Evolutionary conservation across 345 rosid genomes (phyloP).

Genomic region (Cochlearia excelsa): DNA sequence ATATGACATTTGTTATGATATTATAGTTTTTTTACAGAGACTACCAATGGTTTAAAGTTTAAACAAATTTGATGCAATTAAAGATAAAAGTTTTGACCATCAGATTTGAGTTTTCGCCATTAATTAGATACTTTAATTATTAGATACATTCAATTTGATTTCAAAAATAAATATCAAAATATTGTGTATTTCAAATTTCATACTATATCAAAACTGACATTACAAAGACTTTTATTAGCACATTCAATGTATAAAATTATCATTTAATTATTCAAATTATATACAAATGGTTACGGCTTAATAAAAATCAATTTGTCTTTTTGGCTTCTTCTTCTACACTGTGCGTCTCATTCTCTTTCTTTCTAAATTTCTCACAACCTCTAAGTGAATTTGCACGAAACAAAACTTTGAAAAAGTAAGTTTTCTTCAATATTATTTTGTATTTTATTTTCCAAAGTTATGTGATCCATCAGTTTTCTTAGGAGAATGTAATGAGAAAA

Average conservation of each 20-base stretch:
- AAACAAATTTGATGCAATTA: too few relatives aligned
- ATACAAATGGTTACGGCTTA: too few relatives aligned
- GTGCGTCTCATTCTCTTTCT: background rate
- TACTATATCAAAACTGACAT: slow-evolving; percentile 28
- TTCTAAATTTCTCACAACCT: background rate
- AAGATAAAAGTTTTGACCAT: too few relatives aligned
- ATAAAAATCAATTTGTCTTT: background rate
- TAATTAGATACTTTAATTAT: too few relatives aligned
- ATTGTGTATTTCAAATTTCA: slow-evolving; percentile 20
- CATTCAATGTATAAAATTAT: slow-evolving; percentile 15
- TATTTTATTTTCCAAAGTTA: background rate
- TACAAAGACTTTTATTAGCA: slow-evolving; percentile 14
- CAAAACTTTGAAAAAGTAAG: slow-evolving; percentile 9
- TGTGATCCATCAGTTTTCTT: background rate
- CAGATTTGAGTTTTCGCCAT: too few relatives aligned
- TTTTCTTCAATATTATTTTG: too few relatives aligned
- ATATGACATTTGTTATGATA: too few relatives aligned
- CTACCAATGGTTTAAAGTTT: too few relatives aligned
- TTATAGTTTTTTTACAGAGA: too few relatives aligned
- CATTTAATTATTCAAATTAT: slow-evolving; percentile 16
- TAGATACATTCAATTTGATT: too few relatives aligned
- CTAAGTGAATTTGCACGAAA: background rate
- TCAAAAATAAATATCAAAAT: background rate
- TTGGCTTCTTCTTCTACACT: slow-evolving; percentile 17
- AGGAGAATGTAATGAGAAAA: background rate